A percentile compares a stretch with the other conserved stretches of the same genome.
Conservation (phyloP, 2,329 filamentous ascomycete species). For the Fusarium newnesense region DNA sequence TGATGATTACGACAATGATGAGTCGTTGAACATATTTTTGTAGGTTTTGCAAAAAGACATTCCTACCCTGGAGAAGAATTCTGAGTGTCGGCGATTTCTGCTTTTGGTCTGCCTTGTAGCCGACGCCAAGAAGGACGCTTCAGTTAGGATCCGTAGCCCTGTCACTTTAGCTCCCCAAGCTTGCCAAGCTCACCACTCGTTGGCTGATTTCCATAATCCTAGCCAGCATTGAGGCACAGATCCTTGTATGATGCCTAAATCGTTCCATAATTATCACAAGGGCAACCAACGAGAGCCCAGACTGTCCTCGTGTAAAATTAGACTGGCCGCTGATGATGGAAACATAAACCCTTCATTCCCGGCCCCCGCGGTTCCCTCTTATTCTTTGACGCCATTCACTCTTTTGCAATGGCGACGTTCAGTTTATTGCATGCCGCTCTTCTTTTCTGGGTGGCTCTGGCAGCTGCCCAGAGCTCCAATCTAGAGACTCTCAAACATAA, state of each 20-base stretch:
- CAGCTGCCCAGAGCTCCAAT: not conserved
- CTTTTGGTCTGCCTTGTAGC: not conserved
- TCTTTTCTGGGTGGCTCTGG: conserved; percentile 12
- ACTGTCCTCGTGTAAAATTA: not conserved
- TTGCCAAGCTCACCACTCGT: not conserved
- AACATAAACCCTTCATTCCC: conserved; percentile 22
- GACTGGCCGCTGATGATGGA: not conserved
- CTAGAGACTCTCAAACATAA: not conserved
- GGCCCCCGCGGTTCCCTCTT: not conserved
- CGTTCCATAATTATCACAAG: conserved; percentile 4
- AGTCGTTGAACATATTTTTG: not conserved
- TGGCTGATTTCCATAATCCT: not conserved
- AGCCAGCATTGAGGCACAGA: conserved; percentile 12
- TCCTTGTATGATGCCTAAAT: conserved; percentile 12
- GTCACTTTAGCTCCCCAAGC: not conserved
- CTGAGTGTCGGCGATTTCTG: not conserved
- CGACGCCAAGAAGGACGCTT: not conserved
- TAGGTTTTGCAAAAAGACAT: not conserved
- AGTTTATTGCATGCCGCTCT: not conserved
- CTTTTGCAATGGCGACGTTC: conserved; percentile 10
- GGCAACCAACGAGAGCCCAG: conserved; percentile 1
- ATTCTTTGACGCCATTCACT: not conserved
- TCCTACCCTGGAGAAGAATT: not conserved
- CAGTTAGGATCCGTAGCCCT: conserved; percentile 13
- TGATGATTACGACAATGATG: too few species aligned